Base-by-base conservation (phyloP, 1,284 basidiomycete genomes). In the Wolfiporia cocos region DNA sequence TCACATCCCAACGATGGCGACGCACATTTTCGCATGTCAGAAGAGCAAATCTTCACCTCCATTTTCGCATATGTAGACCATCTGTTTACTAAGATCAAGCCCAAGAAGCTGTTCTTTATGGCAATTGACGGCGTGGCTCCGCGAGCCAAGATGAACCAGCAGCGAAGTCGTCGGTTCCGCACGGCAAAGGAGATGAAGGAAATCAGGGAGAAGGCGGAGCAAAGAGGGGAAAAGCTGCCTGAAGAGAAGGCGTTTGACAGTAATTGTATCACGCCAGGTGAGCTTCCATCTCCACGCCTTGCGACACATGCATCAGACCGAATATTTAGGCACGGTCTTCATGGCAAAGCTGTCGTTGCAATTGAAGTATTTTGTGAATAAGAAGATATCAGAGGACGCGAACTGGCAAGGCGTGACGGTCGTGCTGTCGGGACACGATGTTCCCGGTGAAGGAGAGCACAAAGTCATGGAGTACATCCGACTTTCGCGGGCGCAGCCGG, bases 391-490 rank as follows among this genome's bases (percentile, higher is more conserved):
- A 0, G 94, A 97, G 60, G 93, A 97, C 60, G 81, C 93, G 10
- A 85, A 92, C 59, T 99, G 96, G 96, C 73, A 88, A 48, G 76
- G 86, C 44, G 83, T 99, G 34, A 76, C 92, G 56, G 93, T 99
- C 36, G 90, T 99, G 38, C 72, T 99, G 34, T 96, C 92, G 29
- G 96, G 95, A n/a, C 94, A 99, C 63, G 94, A 99, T 55, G 92
- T 96, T 3, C 95, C 95, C 0, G 96, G 96, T 50, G 96, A 99
- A 64, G 96, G 96, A 49, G 96, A 99, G 63, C 96, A 99, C 77
- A 99, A 99, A 74, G 95, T 99, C 56, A 98, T 99, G 88, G 96
- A 99, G 64, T 99, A 95, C 65, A 98, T 99, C 58, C 86, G 96
- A 39, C 70, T 92, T 48, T 83, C 84, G 44, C 91, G 95, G 56